phyloP scores from a whole-genome alignment of 202 grass and related monocot genomes.

The Zizania palustris region DNA sequence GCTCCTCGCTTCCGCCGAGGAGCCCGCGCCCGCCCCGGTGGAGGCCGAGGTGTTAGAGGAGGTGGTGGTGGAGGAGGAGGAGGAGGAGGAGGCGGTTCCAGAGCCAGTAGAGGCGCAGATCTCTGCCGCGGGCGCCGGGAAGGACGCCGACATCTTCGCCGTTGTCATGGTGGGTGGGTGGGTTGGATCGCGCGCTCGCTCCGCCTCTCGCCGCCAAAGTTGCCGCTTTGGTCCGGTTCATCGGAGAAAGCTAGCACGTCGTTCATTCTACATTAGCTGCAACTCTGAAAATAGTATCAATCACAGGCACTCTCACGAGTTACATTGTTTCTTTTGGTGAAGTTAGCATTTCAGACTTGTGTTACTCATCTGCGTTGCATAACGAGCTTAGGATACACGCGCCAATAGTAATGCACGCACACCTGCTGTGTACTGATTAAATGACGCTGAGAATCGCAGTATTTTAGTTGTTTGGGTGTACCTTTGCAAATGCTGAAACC shows the following conservation, averaged over 20 bases:
- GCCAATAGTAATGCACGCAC: not conserved
- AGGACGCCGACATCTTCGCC: constrained; percentile 89
- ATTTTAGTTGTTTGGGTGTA: not conserved
- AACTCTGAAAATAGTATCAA: not conserved
- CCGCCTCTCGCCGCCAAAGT: not conserved
- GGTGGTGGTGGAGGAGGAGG: not conserved
- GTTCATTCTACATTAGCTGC: constrained; percentile 20
- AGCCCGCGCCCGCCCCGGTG: constrained; percentile 42
- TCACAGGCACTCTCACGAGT: not conserved
- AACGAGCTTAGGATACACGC: not conserved
- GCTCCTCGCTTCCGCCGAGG: constrained; percentile 44
- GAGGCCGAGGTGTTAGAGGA: constrained; percentile 34
- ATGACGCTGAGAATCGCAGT: not conserved
- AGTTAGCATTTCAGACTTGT: constrained; percentile 10
- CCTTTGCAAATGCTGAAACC: constrained; percentile 1
- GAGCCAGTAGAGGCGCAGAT: constrained; percentile 77
- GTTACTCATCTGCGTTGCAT: not conserved
- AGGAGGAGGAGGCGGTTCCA: constrained; percentile 25
- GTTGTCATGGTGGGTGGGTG: constrained; percentile 89
- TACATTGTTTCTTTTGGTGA: not conserved
- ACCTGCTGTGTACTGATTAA: not conserved
- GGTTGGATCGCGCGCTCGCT: not conserved
- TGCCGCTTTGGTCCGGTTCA: not conserved
- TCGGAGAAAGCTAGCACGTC: not conserved
- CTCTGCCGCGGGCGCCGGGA: constrained; percentile 51